Evolutionary conservation across 2,329 filamentous ascomycete species (phyloP).

Genomic region (Talaromyces pinophilus): DNA sequence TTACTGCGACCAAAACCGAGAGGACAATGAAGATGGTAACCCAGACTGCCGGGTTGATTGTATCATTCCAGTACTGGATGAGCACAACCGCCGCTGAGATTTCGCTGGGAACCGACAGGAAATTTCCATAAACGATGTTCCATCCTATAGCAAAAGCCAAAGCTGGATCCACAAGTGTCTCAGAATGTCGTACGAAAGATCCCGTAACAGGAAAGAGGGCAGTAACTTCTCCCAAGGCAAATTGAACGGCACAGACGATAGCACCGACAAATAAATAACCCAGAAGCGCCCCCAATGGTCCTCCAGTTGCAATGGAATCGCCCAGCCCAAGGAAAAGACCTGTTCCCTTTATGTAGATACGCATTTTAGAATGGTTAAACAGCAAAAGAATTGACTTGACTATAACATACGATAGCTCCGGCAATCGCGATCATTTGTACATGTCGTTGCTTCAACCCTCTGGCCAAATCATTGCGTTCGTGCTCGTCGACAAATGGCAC

Average conservation of each 20-base stretch:
- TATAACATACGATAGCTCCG: conserved; percentile 43
- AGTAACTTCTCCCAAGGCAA: conserved; percentile 60
- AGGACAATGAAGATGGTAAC: conserved; percentile 76
- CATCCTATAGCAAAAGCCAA: conserved; percentile 54
- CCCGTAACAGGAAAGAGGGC: conserved; percentile 57
- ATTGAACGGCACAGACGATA: conserved; percentile 54
- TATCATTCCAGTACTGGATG: conserved; percentile 47
- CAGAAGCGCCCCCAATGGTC: conserved; percentile 55
- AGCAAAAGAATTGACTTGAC: neutral
- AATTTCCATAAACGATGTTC: conserved; percentile 45
- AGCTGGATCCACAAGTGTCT: conserved; percentile 59
- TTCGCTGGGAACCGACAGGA: conserved; percentile 50
- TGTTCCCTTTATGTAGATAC: conserved; percentile 40
- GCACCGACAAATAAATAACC: conserved; percentile 55
- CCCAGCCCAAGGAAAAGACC: conserved; percentile 60
- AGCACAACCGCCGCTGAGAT: conserved; percentile 51
- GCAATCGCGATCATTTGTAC: conserved; percentile 49
- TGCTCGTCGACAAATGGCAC: conserved; percentile 32
- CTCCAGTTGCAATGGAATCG: conserved; percentile 53
- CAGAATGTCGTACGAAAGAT: conserved; percentile 56
- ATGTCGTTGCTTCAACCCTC: conserved; percentile 48
- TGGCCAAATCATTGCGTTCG: conserved; percentile 53
- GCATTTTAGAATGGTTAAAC: neutral
- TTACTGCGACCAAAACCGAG: conserved; percentile 66
- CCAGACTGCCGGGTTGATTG: conserved; percentile 59